These are phyloP conservation scores for Chionographis japonica DNA, from an alignment of 106 monocot genomes.

Conservation along the genomic window DNA sequence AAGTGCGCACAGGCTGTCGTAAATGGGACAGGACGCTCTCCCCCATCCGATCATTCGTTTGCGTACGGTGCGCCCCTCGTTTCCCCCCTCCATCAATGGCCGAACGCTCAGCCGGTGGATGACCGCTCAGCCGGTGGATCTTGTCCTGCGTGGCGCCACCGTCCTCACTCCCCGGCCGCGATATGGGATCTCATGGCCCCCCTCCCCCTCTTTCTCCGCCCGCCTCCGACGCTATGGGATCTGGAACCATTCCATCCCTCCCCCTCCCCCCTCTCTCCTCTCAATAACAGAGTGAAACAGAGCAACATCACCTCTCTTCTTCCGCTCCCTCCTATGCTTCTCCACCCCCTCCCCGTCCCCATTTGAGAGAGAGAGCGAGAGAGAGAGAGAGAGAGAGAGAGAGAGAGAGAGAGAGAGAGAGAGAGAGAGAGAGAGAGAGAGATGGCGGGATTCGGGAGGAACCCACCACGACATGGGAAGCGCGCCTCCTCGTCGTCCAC, in stretches of 20 bases:
- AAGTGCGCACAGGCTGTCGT: no score
- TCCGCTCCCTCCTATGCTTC: neutral
- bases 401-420: neutral
- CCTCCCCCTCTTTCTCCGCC: neutral
- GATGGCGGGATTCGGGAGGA: constrained; percentile 24
- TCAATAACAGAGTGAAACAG: no score
- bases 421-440: neutral
- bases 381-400: no score
- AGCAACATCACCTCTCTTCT: no score
- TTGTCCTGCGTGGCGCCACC: no score
- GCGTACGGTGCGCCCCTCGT: no score
- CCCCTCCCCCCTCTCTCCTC: neutral
- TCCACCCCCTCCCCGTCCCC: neutral
- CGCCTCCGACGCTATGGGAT: constrained; percentile 6
- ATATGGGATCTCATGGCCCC: neutral
- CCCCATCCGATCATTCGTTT: no score
- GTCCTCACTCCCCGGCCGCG: neutral
- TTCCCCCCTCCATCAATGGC: no score
- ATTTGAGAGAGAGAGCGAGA: no score
- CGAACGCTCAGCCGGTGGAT: no score
- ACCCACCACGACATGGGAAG: constrained; percentile 26
- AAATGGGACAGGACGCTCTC: no score
- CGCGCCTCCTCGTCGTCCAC: constrained; percentile 18
- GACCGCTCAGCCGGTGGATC: no score
- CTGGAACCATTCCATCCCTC: constrained; percentile 3